Evolutionary conservation across 2,329 filamentous ascomycete species (phyloP).

Genomic region (Ophiocordyceps sinensis): DNA sequence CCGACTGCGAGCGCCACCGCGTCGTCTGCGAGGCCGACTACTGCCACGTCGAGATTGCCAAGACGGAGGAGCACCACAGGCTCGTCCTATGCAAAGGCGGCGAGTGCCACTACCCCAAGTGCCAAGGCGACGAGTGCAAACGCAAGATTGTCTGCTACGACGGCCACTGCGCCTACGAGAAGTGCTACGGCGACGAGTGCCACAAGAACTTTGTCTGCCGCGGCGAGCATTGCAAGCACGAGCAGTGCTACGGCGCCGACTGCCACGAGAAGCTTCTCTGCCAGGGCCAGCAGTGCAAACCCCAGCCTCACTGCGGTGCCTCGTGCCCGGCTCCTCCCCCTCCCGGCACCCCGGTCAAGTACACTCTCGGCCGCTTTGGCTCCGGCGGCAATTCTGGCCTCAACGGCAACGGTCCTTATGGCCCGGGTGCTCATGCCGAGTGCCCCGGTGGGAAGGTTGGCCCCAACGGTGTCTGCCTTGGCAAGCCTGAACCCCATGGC

Average conservation of each 20-base stretch:
- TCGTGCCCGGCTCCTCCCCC: conserved; percentile 6
- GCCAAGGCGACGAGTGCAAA: conserved; percentile 10
- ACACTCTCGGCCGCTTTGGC: not conserved
- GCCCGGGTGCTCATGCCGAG: not conserved
- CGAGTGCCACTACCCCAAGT: conserved; percentile 13
- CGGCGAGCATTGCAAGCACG: conserved; percentile 14
- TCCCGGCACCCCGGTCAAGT: conserved; percentile 1
- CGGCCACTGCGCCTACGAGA: conserved; percentile 14
- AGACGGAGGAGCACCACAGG: conserved; percentile 13
- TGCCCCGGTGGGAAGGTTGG: not conserved
- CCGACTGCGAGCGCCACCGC: conserved; percentile 14
- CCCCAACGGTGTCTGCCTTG: not conserved
- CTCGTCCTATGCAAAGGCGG: conserved; percentile 14
- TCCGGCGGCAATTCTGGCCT: not conserved
- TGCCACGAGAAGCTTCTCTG: conserved; percentile 17
- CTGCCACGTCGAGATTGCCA: conserved; percentile 13
- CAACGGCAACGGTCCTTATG: not conserved
- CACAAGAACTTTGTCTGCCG: conserved; percentile 19
- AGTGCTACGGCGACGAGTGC: conserved; percentile 15
- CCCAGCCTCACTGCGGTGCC: conserved; percentile 8
- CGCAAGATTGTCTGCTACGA: conserved; percentile 20
- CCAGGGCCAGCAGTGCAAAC: conserved; percentile 11
- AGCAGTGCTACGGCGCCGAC: conserved; percentile 13
- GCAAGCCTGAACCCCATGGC: not conserved
- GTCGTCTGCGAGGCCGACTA: conserved; percentile 15